These are phyloP conservation scores for Russula abietina DNA, from an alignment of 768 basidiomycete species.

Conservation along the genomic window DNA sequence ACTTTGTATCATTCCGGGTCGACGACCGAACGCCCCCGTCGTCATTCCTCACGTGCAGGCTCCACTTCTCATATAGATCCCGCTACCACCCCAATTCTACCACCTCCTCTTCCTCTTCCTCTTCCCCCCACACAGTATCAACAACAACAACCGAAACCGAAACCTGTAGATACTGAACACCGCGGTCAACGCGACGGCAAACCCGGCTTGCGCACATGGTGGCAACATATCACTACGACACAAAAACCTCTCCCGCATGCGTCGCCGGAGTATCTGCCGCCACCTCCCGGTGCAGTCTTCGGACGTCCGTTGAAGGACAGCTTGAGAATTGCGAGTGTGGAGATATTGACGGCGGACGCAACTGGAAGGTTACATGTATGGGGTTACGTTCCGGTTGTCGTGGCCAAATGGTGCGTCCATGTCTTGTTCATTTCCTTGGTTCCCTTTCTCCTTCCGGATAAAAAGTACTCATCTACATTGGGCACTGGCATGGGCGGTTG, in stretches of 20 bases:
- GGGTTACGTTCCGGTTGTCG: constrained; percentile 95
- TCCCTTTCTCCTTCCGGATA: neutral
- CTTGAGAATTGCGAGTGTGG: constrained; percentile 81
- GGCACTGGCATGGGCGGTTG: neutral
- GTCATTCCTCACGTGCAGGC: no score
- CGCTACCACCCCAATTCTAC: no score
- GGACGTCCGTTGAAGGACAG: constrained; percentile 80
- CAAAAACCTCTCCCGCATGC: constrained; percentile 50
- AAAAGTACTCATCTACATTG: neutral
- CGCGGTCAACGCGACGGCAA: constrained; percentile 13
- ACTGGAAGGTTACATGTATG: constrained; percentile 82
- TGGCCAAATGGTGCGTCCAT: constrained; percentile 81
- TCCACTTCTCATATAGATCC: no score
- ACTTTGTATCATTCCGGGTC: no score
- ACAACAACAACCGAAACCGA: no score
- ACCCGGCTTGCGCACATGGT: constrained; percentile 64
- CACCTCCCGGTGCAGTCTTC: constrained; percentile 56
- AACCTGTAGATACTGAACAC: neutral
- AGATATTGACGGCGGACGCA: constrained; percentile 84
- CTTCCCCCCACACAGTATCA: no score
- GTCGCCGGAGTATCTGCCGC: constrained; percentile 29
- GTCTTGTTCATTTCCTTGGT: neutral
- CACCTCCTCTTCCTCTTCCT: no score
- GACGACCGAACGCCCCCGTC: no score
- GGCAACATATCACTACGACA: constrained; percentile 65